Conservation (phyloP, 2,329 filamentous ascomycete genomes). For the Botrytis sinoallii region DNA sequence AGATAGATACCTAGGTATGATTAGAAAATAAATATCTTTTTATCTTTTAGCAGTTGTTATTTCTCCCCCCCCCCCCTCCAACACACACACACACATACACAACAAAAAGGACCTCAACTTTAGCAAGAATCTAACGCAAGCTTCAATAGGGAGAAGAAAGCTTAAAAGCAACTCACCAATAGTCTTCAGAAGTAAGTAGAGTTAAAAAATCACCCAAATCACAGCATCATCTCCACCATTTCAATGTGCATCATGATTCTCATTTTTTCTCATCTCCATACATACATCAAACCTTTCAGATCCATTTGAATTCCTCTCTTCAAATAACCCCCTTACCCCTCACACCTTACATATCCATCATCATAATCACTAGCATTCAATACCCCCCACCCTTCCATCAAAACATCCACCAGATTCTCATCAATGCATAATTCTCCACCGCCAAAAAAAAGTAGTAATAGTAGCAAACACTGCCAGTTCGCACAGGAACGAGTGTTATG, state of each 20-base stretch:
- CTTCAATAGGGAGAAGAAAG: background rate
- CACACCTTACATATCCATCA: background rate
- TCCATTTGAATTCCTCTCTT: background rate
- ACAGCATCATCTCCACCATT: background rate
- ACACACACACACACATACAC: too few species aligned
- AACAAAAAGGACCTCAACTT: background rate
- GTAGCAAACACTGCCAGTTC: constrained; percentile 19
- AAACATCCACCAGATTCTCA: background rate
- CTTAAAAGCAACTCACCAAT: background rate
- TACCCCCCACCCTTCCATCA: background rate
- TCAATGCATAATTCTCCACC: background rate
- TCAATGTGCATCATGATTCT: constrained; percentile 14
- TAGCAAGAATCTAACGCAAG: background rate
- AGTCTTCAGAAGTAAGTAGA: background rate
- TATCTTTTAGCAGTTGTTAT: background rate
- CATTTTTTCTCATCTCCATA: constrained; percentile 11
- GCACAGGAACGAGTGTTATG: constrained; percentile 11
- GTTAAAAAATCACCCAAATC: background rate
- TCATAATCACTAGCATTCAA: constrained; percentile 11
- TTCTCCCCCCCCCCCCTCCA: background rate
- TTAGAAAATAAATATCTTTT: too few species aligned
- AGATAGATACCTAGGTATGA: too few species aligned
- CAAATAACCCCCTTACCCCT: background rate
- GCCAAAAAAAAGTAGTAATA: constrained; percentile 16
- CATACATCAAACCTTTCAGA: background rate